A percentile compares a stretch with the other conserved stretches of the same genome.
phyloP scores from a whole-genome alignment of 1,284 basidiomycete genomes.

The Ceratobasidium theobromae region DNA sequence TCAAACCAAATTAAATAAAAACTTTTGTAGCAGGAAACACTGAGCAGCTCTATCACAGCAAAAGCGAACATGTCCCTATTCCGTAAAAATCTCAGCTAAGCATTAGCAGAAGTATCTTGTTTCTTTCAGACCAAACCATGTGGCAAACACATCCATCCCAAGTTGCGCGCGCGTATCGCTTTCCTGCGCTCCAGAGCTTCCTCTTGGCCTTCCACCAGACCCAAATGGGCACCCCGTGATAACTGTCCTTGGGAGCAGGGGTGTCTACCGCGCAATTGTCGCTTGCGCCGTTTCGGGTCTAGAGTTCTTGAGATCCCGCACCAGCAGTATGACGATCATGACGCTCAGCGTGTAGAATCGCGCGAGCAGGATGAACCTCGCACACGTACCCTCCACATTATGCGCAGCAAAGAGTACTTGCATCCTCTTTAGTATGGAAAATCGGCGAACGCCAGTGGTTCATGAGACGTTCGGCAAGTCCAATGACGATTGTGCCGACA shows the following conservation, averaged over 20 bases:
- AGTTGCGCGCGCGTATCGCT: constrained; percentile 23
- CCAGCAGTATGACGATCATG: background rate
- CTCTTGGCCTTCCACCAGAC: constrained; percentile 17
- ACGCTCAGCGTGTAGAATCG: constrained; percentile 9
- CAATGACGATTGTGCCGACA: constrained; percentile 36
- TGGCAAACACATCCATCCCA: constrained; percentile 22
- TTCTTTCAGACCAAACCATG: constrained; percentile 27
- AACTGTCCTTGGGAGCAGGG: background rate
- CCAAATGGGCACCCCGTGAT: background rate
- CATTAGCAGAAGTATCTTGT: background rate
- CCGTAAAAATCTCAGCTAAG: background rate
- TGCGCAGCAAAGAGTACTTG: constrained; percentile 31
- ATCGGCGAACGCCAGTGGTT: constrained; percentile 37
- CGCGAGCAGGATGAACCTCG: constrained; percentile 12
- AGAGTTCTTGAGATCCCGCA: background rate
- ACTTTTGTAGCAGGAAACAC: too few relatives aligned
- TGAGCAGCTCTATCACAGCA: too few relatives aligned
- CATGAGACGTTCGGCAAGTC: constrained; percentile 37
- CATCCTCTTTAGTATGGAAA: background rate
- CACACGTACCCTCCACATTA: constrained; percentile 32
- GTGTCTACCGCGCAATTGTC: background rate
- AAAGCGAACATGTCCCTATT: background rate
- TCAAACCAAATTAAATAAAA: too few relatives aligned
- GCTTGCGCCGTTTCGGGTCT: background rate
- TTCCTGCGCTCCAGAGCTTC: constrained; percentile 23